Evolutionary conservation across 2,329 filamentous ascomycete species (phyloP).

Genomic region (Drechslera avenae): DNA sequence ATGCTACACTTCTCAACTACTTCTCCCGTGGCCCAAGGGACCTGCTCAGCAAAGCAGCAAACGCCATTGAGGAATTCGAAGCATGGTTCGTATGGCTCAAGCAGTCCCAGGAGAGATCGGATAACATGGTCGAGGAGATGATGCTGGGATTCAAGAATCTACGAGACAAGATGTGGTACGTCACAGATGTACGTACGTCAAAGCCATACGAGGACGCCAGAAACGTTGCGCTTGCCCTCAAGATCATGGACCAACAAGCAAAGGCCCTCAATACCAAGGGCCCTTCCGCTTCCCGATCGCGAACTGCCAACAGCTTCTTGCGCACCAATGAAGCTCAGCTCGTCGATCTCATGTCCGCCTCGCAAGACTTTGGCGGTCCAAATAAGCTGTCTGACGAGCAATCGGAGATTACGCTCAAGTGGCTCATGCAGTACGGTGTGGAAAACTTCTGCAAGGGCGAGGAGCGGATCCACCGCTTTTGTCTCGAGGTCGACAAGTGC

Average conservation of each 20-base stretch:
- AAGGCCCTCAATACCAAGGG: conserved; percentile 50
- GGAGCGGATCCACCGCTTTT: conserved; percentile 92
- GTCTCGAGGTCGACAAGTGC: conserved; percentile 84
- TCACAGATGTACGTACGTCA: conserved; percentile 90
- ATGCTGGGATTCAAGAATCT: conserved; percentile 74
- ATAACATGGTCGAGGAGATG: conserved; percentile 74
- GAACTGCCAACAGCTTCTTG: conserved; percentile 63
- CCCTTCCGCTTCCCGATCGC: conserved; percentile 47
- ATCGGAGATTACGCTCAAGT: conserved; percentile 79
- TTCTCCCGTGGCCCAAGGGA: conserved; percentile 74
- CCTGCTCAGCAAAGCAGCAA: conserved; percentile 70
- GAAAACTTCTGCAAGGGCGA: conserved; percentile 96
- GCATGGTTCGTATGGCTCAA: conserved; percentile 84
- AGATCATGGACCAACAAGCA: conserved; percentile 76
- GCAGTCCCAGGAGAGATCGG: conserved; percentile 78
- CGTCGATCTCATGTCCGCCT: conserved; percentile 83
- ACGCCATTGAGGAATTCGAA: conserved; percentile 77
- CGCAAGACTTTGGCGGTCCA: conserved; percentile 82
- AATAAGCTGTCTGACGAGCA: conserved; percentile 98
- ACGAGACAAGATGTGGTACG: conserved; percentile 98
- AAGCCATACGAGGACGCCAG: conserved; percentile 84
- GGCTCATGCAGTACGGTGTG: conserved; percentile 80
- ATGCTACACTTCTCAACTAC: conserved; percentile 73
- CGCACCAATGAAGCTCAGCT: conserved; percentile 83
- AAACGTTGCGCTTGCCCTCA: conserved; percentile 83